Evolutionary conservation across 1,284 basidiomycete species (phyloP), one percentile per base, ranked within the genome.

Genomic region (Microbotryum scabiosae): DNA sequence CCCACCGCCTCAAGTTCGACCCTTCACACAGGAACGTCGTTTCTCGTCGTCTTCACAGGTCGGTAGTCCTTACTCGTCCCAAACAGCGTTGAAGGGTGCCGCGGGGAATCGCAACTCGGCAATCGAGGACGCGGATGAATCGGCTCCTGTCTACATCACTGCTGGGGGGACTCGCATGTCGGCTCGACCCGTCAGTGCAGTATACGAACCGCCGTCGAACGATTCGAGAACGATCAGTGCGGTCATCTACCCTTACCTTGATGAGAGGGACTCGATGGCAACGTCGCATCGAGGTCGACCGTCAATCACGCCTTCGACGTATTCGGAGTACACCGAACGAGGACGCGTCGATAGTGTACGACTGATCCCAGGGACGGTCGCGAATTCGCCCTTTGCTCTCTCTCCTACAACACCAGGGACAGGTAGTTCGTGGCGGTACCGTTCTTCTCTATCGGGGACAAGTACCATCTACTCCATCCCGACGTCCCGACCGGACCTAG

Each of bases 121-220:
- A 6, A 54, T 63, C 51, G 60, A 66, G 49, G 66, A 65, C 20
- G 66, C 65, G 4, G 48, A 58, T 26, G 60, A 48, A 21, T 36
- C 7, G 25, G 52, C 28, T 14, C 6, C 8, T 36, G 32, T 48
- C 43, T 51, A 14, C 43, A 30, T 36, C 18, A 7, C 21, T 12
- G 26, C 12, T 21, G 10, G 23, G 53, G 43, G 26, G 16, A 32
- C 23, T 21, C 9, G 30, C n/a, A 41, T 41, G 36, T 41, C 36
- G 4, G 48, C 53, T 26, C 54, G 64, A 14, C 64, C 64, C 6
- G 25, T 25, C 20, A 65, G 61, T 41, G 64, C 52, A 8, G 59
- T 63, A 1, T 65, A 68, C 49, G 60, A n/a, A 4, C 57, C 64
- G 3, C 43, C 57, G 8, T 23, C 41, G 14, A 36, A 54, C 16